Percentiles rank a stretch among this genome's conserved stretches.
These are phyloP conservation scores for Austroboletus festivus DNA, from an alignment of 768 basidiomycete species.

Conservation along the genomic window DNA sequence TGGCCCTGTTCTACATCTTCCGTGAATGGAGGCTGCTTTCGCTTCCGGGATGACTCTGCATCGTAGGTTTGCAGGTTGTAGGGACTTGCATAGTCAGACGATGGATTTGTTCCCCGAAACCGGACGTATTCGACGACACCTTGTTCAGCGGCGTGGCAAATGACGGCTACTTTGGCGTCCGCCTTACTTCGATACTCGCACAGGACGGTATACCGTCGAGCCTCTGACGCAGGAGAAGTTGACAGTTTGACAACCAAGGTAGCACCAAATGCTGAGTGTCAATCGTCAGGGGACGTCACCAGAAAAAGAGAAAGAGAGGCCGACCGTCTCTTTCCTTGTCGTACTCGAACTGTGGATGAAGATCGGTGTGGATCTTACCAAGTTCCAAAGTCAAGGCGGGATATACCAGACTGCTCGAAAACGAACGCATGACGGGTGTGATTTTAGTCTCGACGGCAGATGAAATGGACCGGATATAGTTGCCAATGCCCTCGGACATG, in stretches of 20 bases:
- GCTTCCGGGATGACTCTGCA: conserved; percentile 32
- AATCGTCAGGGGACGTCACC: not conserved
- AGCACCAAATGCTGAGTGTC: conserved; percentile 52
- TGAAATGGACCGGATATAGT: conserved; percentile 48
- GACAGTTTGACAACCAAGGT: conserved; percentile 43
- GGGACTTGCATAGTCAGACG: conserved; percentile 40
- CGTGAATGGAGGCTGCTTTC: conserved; percentile 32
- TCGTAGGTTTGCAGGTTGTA: conserved; percentile 30
- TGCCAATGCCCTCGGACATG: conserved; percentile 58
- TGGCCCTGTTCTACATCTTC: conserved; percentile 17
- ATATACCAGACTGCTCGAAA: conserved; percentile 44
- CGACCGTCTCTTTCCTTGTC: conserved; percentile 51
- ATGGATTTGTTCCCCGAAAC: conserved; percentile 44
- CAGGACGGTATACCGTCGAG: conserved; percentile 44
- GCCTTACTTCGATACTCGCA: conserved; percentile 52
- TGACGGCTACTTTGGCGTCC: conserved; percentile 61
- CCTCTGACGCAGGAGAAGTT: conserved; percentile 26
- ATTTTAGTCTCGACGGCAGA: conserved; percentile 44
- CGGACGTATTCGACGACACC: conserved; percentile 60
- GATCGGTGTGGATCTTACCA: conserved; percentile 37
- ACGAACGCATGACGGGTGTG: conserved; percentile 41
- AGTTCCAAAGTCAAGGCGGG: conserved; percentile 47
- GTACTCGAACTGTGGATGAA: conserved; percentile 41
- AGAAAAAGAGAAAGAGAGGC: conserved; percentile 3
- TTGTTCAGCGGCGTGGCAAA: conserved; percentile 48